Percentiles rank a stretch among this genome's conserved stretches.
Evolutionary conservation across 371 early-diverging fungal species (phyloP).

Genomic region (Phascolomyces articulosus): DNA sequence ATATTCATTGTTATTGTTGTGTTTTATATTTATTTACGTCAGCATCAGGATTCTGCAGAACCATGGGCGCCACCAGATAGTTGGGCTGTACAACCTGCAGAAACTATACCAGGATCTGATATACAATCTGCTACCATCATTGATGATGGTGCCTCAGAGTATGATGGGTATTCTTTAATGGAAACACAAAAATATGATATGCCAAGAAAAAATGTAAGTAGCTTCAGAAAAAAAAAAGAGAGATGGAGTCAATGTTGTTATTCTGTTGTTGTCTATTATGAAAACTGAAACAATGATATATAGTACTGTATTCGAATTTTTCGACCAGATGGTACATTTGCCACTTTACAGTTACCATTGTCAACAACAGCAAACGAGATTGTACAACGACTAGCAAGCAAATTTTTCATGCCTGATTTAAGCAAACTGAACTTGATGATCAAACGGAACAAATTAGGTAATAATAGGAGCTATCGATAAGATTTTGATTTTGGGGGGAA

Average conservation of each 20-base stretch:
- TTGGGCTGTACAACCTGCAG: conserved; percentile 65
- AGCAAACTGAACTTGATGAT: conserved; percentile 73
- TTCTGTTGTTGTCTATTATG: no score
- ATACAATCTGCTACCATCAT: conserved; percentile 19
- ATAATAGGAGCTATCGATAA: no score
- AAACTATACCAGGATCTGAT: conserved; percentile 12
- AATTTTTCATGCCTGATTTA: conserved; percentile 78
- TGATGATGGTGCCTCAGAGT: conserved; percentile 35
- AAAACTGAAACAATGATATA: not conserved
- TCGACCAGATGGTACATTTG: conserved; percentile 76
- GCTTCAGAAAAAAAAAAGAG: not conserved
- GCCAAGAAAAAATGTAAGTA: conserved; percentile 36
- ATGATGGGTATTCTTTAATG: conserved; percentile 39
- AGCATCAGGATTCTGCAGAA: conserved; percentile 24
- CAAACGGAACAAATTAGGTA: conserved; percentile 62
- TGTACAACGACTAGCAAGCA: conserved; percentile 70
- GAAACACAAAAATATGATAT: conserved; percentile 33
- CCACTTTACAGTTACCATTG: conserved; percentile 70
- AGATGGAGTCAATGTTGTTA: no score
- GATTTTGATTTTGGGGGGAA: no score
- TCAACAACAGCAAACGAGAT: conserved; percentile 73
- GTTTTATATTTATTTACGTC: not conserved
- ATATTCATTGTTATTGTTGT: not conserved
- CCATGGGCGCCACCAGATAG: conserved; percentile 72
- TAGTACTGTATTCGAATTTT: conserved; percentile 67